Evolutionary conservation across 2,329 filamentous ascomycete genomes (phyloP).

Genomic region (Fusarium pseudograminearum): DNA sequence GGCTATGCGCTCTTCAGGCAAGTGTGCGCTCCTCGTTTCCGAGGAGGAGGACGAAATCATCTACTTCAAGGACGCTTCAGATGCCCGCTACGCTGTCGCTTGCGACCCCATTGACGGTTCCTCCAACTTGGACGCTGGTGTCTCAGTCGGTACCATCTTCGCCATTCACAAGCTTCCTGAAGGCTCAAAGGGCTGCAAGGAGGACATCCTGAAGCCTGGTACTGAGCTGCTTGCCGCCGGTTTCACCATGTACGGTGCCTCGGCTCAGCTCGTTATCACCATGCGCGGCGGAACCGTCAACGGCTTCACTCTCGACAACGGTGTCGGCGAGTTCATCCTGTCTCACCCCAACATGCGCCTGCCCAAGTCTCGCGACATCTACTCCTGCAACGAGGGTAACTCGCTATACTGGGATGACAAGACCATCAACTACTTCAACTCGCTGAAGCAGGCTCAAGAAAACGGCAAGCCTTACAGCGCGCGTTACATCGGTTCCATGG

Average conservation of each 20-base stretch:
- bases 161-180: conserved; percentile 91
- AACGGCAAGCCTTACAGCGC: conserved; percentile 91
- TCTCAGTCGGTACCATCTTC: conserved; percentile 98
- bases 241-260: conserved; percentile 99
- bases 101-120: conserved; percentile 99
- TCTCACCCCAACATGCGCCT: conserved; percentile 95
- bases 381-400: conserved; percentile 99
- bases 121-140: conserved; percentile 96
- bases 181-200: conserved; percentile 77
- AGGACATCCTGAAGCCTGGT: conserved; percentile 89
- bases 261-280: conserved; percentile 94
- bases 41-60: conserved; percentile 97
- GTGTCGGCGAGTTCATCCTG: conserved; percentile 97
- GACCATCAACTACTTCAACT: conserved; percentile 89
- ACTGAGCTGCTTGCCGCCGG: conserved; percentile 92
- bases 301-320: conserved; percentile 97
- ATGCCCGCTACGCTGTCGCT: conserved; percentile 91
- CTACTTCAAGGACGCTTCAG: conserved; percentile 80
- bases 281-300: conserved; percentile 95
- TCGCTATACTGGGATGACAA: conserved; percentile 94
- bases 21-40: conserved; percentile 92
- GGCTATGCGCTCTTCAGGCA: conserved; percentile 92
- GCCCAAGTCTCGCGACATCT: conserved; percentile 84
- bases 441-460: conserved; percentile 81
- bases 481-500: conserved; percentile 97